phyloP scores from a whole-genome alignment of 768 basidiomycete species.

The Tephrocybe sp. region DNA sequence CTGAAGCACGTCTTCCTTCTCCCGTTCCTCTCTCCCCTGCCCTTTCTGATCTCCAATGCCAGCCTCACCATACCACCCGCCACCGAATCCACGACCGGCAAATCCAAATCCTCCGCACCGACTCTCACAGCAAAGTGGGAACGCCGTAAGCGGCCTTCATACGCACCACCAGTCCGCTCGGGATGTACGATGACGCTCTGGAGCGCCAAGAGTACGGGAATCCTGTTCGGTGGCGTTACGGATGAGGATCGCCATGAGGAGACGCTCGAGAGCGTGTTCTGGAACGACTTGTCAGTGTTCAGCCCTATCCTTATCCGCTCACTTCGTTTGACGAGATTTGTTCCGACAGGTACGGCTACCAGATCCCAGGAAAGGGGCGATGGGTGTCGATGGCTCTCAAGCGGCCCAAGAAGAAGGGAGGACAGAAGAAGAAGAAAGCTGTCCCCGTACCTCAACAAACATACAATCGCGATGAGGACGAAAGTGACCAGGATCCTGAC shows the following conservation, averaged over 20 bases:
- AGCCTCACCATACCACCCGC: slow-evolving; percentile 20
- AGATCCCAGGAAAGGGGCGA: slow-evolving; percentile 67
- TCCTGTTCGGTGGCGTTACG: slow-evolving; percentile 85
- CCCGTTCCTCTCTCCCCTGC: neutral
- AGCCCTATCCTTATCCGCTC: no score
- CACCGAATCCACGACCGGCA: slow-evolving; percentile 18
- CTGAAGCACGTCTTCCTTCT: slow-evolving; percentile 50
- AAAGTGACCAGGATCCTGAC: neutral
- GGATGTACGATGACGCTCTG: slow-evolving; percentile 90
- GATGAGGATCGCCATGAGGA: slow-evolving; percentile 89
- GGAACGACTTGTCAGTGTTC: slow-evolving; percentile 75
- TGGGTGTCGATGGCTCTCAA: slow-evolving; percentile 83
- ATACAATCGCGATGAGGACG: slow-evolving; percentile 17
- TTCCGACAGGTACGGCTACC: slow-evolving; percentile 69
- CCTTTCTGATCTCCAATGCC: slow-evolving; percentile 21
- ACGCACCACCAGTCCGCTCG: slow-evolving; percentile 68
- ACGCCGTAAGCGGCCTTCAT: slow-evolving; percentile 67
- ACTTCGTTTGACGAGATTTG: neutral
- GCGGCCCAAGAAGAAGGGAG: slow-evolving; percentile 57
- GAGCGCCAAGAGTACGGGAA: slow-evolving; percentile 63
- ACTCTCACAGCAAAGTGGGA: slow-evolving; percentile 79
- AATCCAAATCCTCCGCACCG: slow-evolving; percentile 41
- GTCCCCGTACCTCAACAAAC: slow-evolving; percentile 7
- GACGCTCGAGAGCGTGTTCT: slow-evolving; percentile 79
- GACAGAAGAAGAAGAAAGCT: slow-evolving; percentile 40